These are phyloP conservation scores for Mollisiaceae sp. DNA, from an alignment of 2,329 filamentous ascomycete genomes.

Conservation along the genomic window DNA sequence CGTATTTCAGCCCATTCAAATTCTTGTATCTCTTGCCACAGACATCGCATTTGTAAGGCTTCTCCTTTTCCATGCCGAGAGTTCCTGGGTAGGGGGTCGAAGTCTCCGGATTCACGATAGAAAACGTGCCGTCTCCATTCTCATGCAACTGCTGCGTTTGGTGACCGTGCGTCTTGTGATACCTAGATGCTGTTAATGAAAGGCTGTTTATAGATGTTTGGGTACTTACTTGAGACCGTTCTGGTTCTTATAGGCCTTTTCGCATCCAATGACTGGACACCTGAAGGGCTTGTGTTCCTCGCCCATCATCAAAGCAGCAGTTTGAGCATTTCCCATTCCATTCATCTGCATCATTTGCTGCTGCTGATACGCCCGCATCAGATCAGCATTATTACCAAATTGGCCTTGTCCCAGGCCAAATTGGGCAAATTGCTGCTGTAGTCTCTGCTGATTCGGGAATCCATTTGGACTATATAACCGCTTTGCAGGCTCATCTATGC, in stretches of 20 bases:
- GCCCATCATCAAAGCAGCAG: constrained; percentile 60
- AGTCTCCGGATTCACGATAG: constrained; percentile 96
- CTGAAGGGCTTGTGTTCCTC: constrained; percentile 98
- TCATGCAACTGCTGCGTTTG: constrained; percentile 96
- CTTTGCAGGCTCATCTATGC: constrained; percentile 94
- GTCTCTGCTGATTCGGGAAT: constrained; percentile 65
- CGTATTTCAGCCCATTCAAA: constrained; percentile 95
- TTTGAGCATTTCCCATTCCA: constrained; percentile 35
- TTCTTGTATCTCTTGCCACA: constrained; percentile 99
- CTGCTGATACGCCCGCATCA: constrained; percentile 69
- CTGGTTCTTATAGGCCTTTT: constrained; percentile 99
- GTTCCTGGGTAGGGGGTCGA: constrained; percentile 94
- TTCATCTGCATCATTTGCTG: constrained; percentile 55
- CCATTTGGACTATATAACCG: constrained; percentile 87
- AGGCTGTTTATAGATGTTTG: background rate
- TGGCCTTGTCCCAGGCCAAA: constrained; percentile 73
- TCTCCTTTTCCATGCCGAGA: constrained; percentile 99
- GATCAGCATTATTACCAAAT: constrained; percentile 67
- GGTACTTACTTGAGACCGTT: constrained; percentile 87
- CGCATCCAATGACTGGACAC: constrained; percentile 96
- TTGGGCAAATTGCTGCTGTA: constrained; percentile 72
- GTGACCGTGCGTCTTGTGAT: constrained; percentile 84
- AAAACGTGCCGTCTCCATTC: constrained; percentile 96
- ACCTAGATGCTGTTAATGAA: constrained; percentile 48
- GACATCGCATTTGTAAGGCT: constrained; percentile 95